Evolutionary conservation across 2,329 filamentous ascomycete genomes (phyloP), one percentile per base, ranked within the genome.

Genomic region (Nothomitra cinnamomea): DNA sequence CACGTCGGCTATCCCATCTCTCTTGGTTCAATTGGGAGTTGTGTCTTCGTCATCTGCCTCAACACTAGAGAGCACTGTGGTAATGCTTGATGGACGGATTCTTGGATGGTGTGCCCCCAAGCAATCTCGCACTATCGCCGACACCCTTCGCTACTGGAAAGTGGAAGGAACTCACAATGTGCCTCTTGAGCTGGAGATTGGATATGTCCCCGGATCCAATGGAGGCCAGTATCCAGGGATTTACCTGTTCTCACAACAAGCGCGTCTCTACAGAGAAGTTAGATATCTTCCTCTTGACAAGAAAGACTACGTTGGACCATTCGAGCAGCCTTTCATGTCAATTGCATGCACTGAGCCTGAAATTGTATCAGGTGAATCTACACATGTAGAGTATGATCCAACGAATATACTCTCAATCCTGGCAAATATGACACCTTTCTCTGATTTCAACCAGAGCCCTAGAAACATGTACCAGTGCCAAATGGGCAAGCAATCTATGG

Each of bases 401-500:
- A 98, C 92, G 32, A 92, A 96, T 68, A 96, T 98, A 59, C 79
- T 98, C 24, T 96, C 90, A 6, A 96, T 98, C 59, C 77, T 98
- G 52, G 92, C 92, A 62, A 96, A 96, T 70, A 94, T 95, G 83
- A 98, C 92, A 0, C 92, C 92, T 2, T 98, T 98, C 70, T 95
- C 90, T 48, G 87, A 98, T 66, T 95, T 95, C 71, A 98, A 98
- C 70, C 92, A 98, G 68, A 95, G 89, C 13, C 92, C 92, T 1
- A 78, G 92, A 77, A 98, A 98, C 70, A 96, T 96, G 90, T 98
- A 96, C 66, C 87, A 94, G 66, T 95, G 89, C 71, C 92, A 96
- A 74, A 96, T 96, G 92, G 88, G 87, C 71, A 98, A 98, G 67
- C 92, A 98, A 72, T 89, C 90, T 0, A 98, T 98, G 92, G 92